Evolutionary conservation across 2,329 filamentous ascomycete genomes (phyloP), one percentile per base, ranked within the genome.

Genomic region (Aspergillus neotritici): DNA sequence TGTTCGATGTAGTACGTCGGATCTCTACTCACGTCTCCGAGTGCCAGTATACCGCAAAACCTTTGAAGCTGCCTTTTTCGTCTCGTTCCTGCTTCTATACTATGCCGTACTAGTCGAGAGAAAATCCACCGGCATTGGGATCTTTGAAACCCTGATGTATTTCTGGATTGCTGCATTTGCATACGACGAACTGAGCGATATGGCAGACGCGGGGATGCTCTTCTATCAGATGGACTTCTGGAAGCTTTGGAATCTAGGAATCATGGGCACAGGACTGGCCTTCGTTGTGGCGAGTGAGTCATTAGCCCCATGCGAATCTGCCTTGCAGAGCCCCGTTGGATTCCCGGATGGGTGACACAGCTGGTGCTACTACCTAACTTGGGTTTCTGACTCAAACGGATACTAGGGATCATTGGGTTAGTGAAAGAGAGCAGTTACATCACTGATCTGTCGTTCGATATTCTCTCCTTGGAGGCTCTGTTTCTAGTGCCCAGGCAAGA

Each of bases 81-180:
- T 79, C 31, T 73, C 78, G 0, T 90, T 94, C 56, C 69, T 96
- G 32, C 75, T 77, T 17, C 71, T 96, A 5, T 96, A 94, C 66
- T 96, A 94, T 58, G 76, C 80, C n/a, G 89, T 95, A 0, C 75
- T 95, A 28, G 78, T 94, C 35, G 80, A 87, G 53, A 76, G 86
- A 48, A 80, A 85, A 51, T 76, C 81, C 7, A 72, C 74, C 13
- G 71, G 73, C 21, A 79, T 95, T 41, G 87, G 84, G 0, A 60
- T 73, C 0, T 71, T 82, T 13, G 89, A 96, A 62, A 68, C 84
- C 2, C 60, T 87, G 12, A 76, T 96, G 33, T 93, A 91, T 61
- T 66, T 94, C 39, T 95, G 88, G 86, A 84, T 95, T 54, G 82
- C 82, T 4, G 85, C 87, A 6, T 95, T 94, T 69, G 81, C 86